phyloP scores from a whole-genome alignment of 176 grass and related monocot species.

The Microstegium vimineum region DNA sequence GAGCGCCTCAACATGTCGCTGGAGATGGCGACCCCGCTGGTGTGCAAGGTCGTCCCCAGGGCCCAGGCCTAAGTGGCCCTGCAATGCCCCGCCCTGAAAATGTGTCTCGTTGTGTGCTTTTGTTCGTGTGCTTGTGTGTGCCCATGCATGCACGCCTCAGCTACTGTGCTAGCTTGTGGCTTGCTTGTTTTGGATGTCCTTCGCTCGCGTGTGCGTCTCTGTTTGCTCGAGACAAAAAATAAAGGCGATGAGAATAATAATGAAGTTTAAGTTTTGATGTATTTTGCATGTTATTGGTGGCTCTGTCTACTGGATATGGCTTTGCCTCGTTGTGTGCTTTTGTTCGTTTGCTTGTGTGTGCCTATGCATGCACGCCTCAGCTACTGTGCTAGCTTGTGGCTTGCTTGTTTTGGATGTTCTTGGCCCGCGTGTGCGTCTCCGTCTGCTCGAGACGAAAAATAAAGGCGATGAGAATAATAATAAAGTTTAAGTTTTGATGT shows the following conservation, averaged over 20 bases:
- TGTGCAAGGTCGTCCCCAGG: constrained; percentile 53
- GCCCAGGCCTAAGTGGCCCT: background rate
- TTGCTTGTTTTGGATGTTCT: background rate
- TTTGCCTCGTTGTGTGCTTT: background rate
- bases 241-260: background rate
- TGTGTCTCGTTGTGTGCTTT: background rate
- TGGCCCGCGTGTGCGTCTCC: no score
- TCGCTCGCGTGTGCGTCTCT: no score
- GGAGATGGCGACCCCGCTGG: constrained; percentile 69
- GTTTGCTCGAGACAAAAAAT: background rate
- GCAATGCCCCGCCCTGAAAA: background rate
- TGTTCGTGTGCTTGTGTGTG: no score
- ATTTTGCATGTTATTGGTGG: background rate
- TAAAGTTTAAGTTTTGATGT: background rate
- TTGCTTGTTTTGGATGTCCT: background rate
- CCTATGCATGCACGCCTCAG: background rate
- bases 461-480: background rate
- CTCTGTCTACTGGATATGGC: no score
- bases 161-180: background rate
- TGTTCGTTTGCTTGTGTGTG: no score
- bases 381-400: background rate
- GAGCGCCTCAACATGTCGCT: constrained; percentile 77
- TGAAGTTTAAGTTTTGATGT: background rate
- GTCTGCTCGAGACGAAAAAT: background rate
- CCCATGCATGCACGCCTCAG: background rate